Evolutionary conservation across 2,329 filamentous ascomycete species (phyloP), one percentile per base, ranked within the genome.

Genomic region (Ophioceras dolichostomum): DNA sequence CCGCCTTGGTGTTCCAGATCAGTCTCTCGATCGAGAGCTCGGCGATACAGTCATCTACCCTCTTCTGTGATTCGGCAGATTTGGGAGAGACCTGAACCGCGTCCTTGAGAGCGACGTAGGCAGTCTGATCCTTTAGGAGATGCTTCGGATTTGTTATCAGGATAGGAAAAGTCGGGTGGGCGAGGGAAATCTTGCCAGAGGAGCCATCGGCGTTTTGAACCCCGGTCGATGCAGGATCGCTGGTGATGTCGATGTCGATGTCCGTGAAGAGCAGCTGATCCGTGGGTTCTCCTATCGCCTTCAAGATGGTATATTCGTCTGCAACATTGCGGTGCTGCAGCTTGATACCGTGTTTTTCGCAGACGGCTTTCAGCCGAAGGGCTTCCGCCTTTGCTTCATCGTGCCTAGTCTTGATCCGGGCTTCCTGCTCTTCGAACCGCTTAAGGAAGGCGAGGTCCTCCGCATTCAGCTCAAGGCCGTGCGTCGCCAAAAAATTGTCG

Each of bases 111-210:
- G 64, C 66, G 8, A 51, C 49, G n/a, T 55, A 41, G 1, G 64
- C 53, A 1, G 65, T 65, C 17, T 53, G 49, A 1, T 40, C 34
- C 17, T 55, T 48, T 21, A 71, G 47, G 1, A 69, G 40, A 37
- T 73, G 60, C 17, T 60, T 57, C 1, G 67, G 67, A 32, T 65
- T 66, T 6, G 65, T 64, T n/a, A 72, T 52, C 7, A 73, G 53
- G 19, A 62, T 52, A 7, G 64, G 54, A 37, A 70, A 70, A 8
- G 47, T 45, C 7, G 55, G 46, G 43, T 68, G 61, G 7, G 56
- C 56, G 5, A 68, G 49, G 9, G 14, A 10, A 10, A 26, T 26
- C 22, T 12, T 26, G n/a, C n/a, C n/a, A 7, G 8, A 22, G 14
- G 16, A 14, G 24, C 31, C 34, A 19, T 14, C 4, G 27, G 12